Conservation (phyloP, 2,329 filamentous ascomycete species). For the Talaromyces sp. region DNA sequence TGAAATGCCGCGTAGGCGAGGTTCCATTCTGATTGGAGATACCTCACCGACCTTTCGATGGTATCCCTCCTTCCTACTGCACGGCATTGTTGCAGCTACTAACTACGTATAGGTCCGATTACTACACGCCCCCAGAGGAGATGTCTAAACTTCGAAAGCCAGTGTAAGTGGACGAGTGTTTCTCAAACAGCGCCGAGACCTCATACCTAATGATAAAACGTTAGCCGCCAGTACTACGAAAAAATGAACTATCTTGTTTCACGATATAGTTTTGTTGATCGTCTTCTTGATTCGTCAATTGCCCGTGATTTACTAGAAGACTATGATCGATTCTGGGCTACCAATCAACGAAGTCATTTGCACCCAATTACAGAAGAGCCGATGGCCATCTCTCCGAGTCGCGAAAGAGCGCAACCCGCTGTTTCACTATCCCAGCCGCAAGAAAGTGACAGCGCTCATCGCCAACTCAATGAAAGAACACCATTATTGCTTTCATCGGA, state of each 20-base stretch:
- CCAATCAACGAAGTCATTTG: conserved; percentile 56
- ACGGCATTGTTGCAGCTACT: not conserved
- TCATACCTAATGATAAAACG: conserved; percentile 1
- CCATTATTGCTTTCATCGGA: conserved; percentile 25
- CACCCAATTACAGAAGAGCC: conserved; percentile 72
- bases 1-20: conserved; percentile 33
- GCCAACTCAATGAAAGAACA: conserved; percentile 15
- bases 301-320: conserved; percentile 89
- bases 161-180: conserved; percentile 45
- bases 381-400: conserved; percentile 26
- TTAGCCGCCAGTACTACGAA: conserved; percentile 79
- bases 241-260: conserved; percentile 83
- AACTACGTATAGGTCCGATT: conserved; percentile 56
- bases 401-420: not conserved
- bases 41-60: conserved; percentile 82
- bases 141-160: conserved; percentile 67
- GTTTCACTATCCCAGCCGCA: not conserved
- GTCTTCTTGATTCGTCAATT: conserved; percentile 83
- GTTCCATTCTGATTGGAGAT: conserved; percentile 82
- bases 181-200: not conserved
- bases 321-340: conserved; percentile 63
- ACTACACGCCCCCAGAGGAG: conserved; percentile 77
- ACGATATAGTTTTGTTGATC: conserved; percentile 91
- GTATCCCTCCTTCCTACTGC: conserved; percentile 32
- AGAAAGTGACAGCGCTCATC: not conserved